Base-by-base conservation (phyloP, 768 basidiomycete species). In the Tulasnella sp. region DNA sequence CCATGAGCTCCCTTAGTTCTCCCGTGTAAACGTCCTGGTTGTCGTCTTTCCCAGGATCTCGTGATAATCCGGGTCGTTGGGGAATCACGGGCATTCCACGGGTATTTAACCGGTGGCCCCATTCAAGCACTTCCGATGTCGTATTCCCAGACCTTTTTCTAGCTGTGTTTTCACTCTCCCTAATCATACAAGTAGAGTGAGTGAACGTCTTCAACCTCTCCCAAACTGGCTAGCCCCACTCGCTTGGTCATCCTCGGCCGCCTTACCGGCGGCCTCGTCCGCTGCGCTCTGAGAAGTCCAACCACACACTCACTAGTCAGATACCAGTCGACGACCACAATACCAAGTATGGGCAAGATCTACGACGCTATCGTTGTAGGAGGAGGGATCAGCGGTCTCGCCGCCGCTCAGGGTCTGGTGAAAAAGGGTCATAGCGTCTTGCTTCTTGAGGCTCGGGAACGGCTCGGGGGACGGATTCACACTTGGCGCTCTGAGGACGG, bases 401-500 rank as follows among this genome's bases (percentile, higher is more conserved):
- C 40, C 40, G 40, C 40, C 16, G 40, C 40, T 40, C 40, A 40
- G 40, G 40, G 40, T 40, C 40, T 40, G 7, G 40, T 40, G 16
- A 40, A 40, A 16, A 40, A 40, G 40, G 40, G 40, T 40, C 40
- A 40, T 40, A 40, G 40, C 40, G 7, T 40, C 16, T 40, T 16
- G 40, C 40, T 75, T 17, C 71, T 75, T 52, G 74, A 75, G 41
- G 74, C 74, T 5, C n/a, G 74, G 39, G 72, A 75, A 35, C 34
- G 74, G 4, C 62, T 75, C 14, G 74, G 74, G 5, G 74, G 74
- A 36, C 36, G 74, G 62, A 64, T 75, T 5, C 47, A 70, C 26
- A 74, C 71, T 3, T 42, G 62, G 22, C 29, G 64, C 3, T 66
- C 66, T 8, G 62, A 63, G 32, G 72, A 73, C 17, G 67, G 65